phyloP scores from a whole-genome alignment of 148 eudicot genomes.

The Chenopodium formosanum region DNA sequence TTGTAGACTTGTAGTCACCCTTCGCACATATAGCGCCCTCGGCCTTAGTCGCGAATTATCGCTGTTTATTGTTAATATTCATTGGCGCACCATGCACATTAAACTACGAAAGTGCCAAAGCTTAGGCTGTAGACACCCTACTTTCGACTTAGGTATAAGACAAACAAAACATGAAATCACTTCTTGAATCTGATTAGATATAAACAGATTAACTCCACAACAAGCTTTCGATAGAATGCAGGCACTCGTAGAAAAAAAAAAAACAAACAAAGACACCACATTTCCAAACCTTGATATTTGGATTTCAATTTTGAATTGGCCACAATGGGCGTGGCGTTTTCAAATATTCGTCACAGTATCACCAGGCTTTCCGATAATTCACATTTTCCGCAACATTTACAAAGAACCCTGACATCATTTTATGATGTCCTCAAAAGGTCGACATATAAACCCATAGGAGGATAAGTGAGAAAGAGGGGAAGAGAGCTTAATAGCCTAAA shows the following conservation, averaged over 20 bases:
- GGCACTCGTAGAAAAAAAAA: not conserved
- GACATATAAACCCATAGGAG: not conserved
- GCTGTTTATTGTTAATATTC: too few species aligned
- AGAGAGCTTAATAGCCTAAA: not conserved
- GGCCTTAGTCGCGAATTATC: too few species aligned
- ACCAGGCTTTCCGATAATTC: slow-evolving; percentile 8
- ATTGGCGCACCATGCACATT: too few species aligned
- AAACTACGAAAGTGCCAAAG: too few species aligned
- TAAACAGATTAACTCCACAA: not conserved
- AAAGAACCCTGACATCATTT: slow-evolving; percentile 16
- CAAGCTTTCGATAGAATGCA: not conserved
- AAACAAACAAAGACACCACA: not conserved
- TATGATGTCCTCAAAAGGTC: not conserved
- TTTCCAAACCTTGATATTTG: not conserved
- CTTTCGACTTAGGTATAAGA: too few species aligned
- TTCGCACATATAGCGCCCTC: too few species aligned
- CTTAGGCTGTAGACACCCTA: too few species aligned
- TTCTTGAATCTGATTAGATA: too few species aligned
- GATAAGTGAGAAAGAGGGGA: not conserved
- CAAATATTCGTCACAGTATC: not conserved
- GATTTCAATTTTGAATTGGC: not conserved
- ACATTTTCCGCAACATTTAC: slow-evolving; percentile 27
- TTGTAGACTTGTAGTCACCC: too few species aligned
- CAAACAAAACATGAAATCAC: too few species aligned
- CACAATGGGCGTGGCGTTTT: not conserved